These are phyloP conservation scores for Phytopythium montanum DNA, from an alignment of 352 stramenopile species.

Conservation along the genomic window DNA sequence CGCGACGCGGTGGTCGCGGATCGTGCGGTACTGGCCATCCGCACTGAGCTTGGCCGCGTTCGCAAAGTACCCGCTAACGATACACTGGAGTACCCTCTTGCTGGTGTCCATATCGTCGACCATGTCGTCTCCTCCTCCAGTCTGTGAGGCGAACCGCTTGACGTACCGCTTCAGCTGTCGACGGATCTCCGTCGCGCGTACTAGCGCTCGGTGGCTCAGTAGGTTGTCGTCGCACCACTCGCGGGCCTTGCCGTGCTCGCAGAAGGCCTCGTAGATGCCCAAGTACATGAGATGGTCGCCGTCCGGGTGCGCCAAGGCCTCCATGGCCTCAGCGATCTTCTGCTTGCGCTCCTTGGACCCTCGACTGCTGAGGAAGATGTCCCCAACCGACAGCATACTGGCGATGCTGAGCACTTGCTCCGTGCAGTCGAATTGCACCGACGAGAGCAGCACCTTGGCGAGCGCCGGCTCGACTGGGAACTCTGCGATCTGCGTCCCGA, in stretches of 20 bases:
- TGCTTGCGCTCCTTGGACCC: slow-evolving; percentile 64
- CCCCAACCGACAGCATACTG: slow-evolving; percentile 93
- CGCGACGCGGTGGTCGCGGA: slow-evolving; percentile 63
- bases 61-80: slow-evolving; percentile 90
- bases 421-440: slow-evolving; percentile 77
- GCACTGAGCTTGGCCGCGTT: slow-evolving; percentile 96
- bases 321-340: slow-evolving; percentile 65
- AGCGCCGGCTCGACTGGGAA: slow-evolving; percentile 95
- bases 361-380: slow-evolving; percentile 62
- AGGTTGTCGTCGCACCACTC: slow-evolving; percentile 78
- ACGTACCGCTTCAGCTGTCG: slow-evolving; percentile 67
- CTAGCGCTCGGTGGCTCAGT: slow-evolving; percentile 51
- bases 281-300: slow-evolving; percentile 74
- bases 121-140: slow-evolving; percentile 11
- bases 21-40: slow-evolving; percentile 56
- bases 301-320: slow-evolving; percentile 57
- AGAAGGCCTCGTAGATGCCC: slow-evolving; percentile 67
- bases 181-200: slow-evolving; percentile 62
- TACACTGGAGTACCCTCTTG: slow-evolving; percentile 30
- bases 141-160: slow-evolving; percentile 37
- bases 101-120: slow-evolving; percentile 33
- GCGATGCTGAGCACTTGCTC: slow-evolving; percentile 95
- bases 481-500: slow-evolving; percentile 95
- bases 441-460: slow-evolving; percentile 66
- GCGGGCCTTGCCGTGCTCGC: slow-evolving; percentile 53